These are phyloP conservation scores for Cardamine chenopodiifolia DNA, from an alignment of 345 rosid species.

Conservation along the genomic window DNA sequence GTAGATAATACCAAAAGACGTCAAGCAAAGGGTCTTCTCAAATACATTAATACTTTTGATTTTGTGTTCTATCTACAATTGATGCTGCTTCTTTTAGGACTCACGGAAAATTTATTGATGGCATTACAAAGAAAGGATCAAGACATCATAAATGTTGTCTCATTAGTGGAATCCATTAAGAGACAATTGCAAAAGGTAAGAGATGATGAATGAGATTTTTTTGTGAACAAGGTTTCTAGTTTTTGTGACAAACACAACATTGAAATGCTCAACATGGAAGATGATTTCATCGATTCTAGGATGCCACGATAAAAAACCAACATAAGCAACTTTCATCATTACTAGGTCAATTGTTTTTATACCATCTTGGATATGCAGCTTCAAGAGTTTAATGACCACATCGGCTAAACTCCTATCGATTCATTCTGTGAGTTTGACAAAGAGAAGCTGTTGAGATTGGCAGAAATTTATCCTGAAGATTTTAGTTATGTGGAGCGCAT, in stretches of 20 bases:
- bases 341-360: background rate
- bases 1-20: background rate
- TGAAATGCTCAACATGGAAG: too few species aligned
- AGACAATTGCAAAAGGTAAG: background rate
- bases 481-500: background rate
- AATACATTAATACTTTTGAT: background rate
- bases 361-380: background rate
- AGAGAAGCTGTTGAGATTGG: background rate
- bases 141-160: background rate
- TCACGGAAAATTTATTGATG: too few species aligned
- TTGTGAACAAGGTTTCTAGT: background rate
- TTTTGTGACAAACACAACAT: background rate
- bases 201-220: background rate
- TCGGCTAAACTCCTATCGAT: background rate
- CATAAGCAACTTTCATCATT: too few species aligned
- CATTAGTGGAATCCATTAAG: background rate
- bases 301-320: too few species aligned
- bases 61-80: background rate
- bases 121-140: background rate
- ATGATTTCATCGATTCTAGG: too few species aligned
- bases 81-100: background rate
- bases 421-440: background rate
- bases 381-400: background rate
- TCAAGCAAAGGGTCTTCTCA: background rate
- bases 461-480: background rate